phyloP scores from a whole-genome alignment of 1,284 basidiomycete species.

The Tilletia caries region DNA sequence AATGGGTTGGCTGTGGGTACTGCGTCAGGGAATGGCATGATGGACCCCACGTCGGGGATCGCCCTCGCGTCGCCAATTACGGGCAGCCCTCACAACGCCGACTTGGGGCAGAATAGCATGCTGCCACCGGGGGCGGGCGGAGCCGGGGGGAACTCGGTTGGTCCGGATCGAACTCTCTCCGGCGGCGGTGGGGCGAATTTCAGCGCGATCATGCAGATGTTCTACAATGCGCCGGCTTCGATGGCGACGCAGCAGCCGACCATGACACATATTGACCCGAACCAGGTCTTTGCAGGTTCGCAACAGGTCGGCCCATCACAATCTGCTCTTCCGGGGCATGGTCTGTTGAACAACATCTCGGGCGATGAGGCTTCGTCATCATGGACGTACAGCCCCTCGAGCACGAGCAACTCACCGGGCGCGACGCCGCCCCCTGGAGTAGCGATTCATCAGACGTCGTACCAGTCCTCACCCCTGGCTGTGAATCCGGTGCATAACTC shows the following conservation, averaged over 20 bases:
- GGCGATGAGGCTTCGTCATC: slow-evolving; percentile 37
- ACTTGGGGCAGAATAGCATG: not conserved
- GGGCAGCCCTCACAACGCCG: not conserved
- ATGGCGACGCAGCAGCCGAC: slow-evolving; percentile 21
- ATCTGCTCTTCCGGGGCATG: not conserved
- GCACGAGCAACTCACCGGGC: slow-evolving; percentile 31
- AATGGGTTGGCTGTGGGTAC: not conserved
- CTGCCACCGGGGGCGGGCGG: too few relatives aligned
- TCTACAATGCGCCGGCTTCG: slow-evolving; percentile 42
- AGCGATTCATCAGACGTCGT: slow-evolving; percentile 25
- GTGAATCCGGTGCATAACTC: not conserved
- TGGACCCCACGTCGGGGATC: slow-evolving; percentile 23
- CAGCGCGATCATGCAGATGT: slow-evolving; percentile 47
- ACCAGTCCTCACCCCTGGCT: slow-evolving; percentile 34
- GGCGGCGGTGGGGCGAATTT: slow-evolving; percentile 22
- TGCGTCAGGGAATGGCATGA: slow-evolving; percentile 12
- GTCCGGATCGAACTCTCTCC: not conserved
- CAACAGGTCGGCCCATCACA: not conserved
- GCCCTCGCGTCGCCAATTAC: slow-evolving; percentile 20
- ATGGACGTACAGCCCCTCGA: slow-evolving; percentile 44
- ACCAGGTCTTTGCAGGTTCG: slow-evolving; percentile 37
- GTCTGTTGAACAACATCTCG: slow-evolving; percentile 17
- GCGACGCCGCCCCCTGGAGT: slow-evolving; percentile 29
- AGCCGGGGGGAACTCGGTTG: too few relatives aligned
- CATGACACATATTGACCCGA: slow-evolving; percentile 49